Conservation (phyloP, 495 filamentous ascomycete species). For the Xylaria sp. region DNA sequence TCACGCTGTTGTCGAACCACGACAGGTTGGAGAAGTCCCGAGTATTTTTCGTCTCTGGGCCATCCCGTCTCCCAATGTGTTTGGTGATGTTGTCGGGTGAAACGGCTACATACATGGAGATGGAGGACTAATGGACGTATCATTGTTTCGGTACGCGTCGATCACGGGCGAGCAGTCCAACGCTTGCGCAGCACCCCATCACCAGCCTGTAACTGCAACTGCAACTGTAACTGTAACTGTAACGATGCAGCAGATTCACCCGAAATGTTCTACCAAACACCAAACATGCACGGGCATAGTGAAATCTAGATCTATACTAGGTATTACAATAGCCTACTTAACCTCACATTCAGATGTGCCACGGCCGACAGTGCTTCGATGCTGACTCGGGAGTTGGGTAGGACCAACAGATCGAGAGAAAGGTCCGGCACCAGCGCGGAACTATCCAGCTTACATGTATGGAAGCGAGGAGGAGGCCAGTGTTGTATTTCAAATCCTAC, state of each 20-base stretch:
- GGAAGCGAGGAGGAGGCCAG: not conserved
- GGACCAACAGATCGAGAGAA: not conserved
- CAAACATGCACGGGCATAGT: not conserved
- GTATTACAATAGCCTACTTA: not conserved
- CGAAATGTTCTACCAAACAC: not conserved
- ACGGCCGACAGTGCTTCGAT: not conserved
- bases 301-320: not conserved
- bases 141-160: constrained; percentile 9
- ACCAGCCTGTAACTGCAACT: not conserved
- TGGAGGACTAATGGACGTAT: not conserved
- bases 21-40: not conserved
- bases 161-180: constrained; percentile 8
- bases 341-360: not conserved
- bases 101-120: constrained; percentile 21
- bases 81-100: constrained; percentile 1
- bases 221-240: not conserved
- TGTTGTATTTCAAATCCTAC: constrained; percentile 15
- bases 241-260: not conserved
- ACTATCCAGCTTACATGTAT: not conserved
- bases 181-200: not conserved
- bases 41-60: constrained; percentile 7
- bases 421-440: not conserved
- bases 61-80: constrained; percentile 7
- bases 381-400: not conserved
- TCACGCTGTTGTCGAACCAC: not conserved